Base-by-base conservation (phyloP, 78 protist species). In the Emiliania huxleyi region DNA sequence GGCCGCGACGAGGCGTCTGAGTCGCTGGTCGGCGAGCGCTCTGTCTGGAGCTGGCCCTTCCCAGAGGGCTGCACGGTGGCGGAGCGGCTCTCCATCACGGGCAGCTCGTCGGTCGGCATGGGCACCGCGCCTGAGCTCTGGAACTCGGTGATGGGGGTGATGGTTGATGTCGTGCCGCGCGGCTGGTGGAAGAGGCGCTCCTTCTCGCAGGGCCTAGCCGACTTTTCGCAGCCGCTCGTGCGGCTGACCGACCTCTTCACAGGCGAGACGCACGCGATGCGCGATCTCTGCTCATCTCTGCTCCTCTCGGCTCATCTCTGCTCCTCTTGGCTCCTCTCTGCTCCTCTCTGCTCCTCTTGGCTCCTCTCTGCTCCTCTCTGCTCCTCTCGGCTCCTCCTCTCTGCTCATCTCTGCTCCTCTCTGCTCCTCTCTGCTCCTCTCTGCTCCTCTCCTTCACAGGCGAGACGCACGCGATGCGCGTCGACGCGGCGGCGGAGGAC, bases 191-290 rank as follows among this genome's bases (percentile, higher is more conserved):
- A 2, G 45, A 52, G 77, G n/a, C 52, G 21, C 1, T 5, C 40
- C 25, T 89, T 89, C 18, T 89, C 79, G 29, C 43, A 89, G 8
- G 69, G 45, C 1, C 73, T 89, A 5, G 91, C 91, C 29, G 5
- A 3, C 18, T 89, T 89, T 43, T 89, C 91, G n/a, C 52, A 4
- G 33, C 91, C 91, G 45, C 46, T 89, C 46, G 91, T 89, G 25
- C 4, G 6, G 35, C 12, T 55, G 29, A 89, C 91, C 37, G 91
- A 89, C 75, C 11, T 11, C 4, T 84, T 37, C n/a, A 77, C 55
- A 2, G 91, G 91, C 1, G 91, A 89, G 75, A 89, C 91, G 55
- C 91, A 89, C 69, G 91, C 91, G 46, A 89, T 89, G 91, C 40
- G 91, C 44, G 26, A 26, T 25, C 56, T 26, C 62, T n/a, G n/a